Percentiles rank a stretch among this genome's conserved stretches.
These are phyloP conservation scores for Sporothrix brunneoviolacea DNA, from an alignment of 2,329 filamentous ascomycete species.

Conservation along the genomic window DNA sequence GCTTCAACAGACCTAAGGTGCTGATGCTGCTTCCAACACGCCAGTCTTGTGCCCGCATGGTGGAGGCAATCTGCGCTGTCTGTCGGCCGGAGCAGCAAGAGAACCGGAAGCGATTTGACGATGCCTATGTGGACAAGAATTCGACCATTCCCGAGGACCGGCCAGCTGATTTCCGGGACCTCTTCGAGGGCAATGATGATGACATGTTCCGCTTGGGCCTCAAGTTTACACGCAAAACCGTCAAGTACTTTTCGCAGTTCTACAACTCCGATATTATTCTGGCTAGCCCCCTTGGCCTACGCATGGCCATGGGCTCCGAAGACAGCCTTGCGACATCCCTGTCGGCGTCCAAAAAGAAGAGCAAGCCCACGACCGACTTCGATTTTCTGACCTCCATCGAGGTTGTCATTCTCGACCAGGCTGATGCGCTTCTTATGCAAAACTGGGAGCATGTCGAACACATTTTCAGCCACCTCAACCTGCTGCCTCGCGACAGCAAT, in stretches of 20 bases:
- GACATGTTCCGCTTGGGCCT: constrained; percentile 95
- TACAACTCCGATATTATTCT: constrained; percentile 95
- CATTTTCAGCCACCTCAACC: constrained; percentile 85
- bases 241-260: constrained; percentile 92
- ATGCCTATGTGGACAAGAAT: constrained; percentile 66
- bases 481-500: constrained; percentile 76
- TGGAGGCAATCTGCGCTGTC: constrained; percentile 69
- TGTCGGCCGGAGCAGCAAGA: constrained; percentile 86
- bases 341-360: constrained; percentile 47
- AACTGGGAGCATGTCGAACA: constrained; percentile 96
- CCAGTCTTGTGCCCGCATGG: constrained; percentile 71
- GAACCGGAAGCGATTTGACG: constrained; percentile 86
- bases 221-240: constrained; percentile 92
- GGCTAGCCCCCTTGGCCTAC: constrained; percentile 80
- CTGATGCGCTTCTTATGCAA: constrained; percentile 91
- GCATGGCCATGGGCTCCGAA: constrained; percentile 82
- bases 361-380: constrained; percentile 52
- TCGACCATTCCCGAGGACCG: constrained; percentile 48
- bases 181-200: constrained; percentile 93
- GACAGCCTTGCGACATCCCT: constrained; percentile 31
- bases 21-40: constrained; percentile 85
- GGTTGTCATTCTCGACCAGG: constrained; percentile 81
- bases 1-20: constrained; percentile 90
- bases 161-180: constrained; percentile 77
- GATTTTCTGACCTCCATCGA: constrained; percentile 95